Evolutionary conservation across 2,329 filamentous ascomycete genomes (phyloP).

Genomic region (Celoporthe dispersa): DNA sequence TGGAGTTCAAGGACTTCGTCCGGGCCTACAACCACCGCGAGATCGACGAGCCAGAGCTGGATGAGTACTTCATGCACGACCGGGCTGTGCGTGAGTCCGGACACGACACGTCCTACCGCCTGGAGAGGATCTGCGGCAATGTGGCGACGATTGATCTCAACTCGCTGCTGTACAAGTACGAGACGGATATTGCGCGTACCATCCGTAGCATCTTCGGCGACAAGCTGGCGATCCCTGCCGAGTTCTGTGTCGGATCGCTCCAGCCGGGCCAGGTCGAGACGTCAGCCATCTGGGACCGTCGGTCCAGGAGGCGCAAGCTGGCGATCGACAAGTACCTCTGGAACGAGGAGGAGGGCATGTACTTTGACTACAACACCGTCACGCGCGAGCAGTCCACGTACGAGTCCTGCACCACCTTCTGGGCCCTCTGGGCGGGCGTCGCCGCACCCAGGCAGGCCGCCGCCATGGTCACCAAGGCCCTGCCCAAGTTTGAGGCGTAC

Average conservation of each 20-base stretch:
- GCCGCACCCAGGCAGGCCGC: conserved; percentile 86
- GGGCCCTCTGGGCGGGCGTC: conserved; percentile 95
- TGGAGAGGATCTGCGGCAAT: conserved; percentile 86
- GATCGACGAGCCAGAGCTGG: conserved; percentile 83
- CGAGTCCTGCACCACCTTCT: conserved; percentile 92
- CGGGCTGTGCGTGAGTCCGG: conserved; percentile 94
- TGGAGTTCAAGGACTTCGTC: conserved; percentile 85
- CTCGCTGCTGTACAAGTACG: conserved; percentile 94
- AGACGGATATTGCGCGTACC: conserved; percentile 85
- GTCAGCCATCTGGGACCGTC: conserved; percentile 88
- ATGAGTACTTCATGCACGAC: conserved; percentile 95
- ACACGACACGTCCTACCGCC: conserved; percentile 92
- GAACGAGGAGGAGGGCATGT: conserved; percentile 92
- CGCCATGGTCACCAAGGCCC: conserved; percentile 75
- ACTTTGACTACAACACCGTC: conserved; percentile 93
- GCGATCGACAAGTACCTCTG: conserved; percentile 93
- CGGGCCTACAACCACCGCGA: conserved; percentile 80
- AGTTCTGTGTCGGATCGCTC: conserved; percentile 75
- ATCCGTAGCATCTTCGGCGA: conserved; percentile 87
- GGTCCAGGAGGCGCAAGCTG: conserved; percentile 80
- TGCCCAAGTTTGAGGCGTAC: conserved; percentile 86
- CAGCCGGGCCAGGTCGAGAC: conserved; percentile 74
- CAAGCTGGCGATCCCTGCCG: conserved; percentile 77
- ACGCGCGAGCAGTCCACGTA: conserved; percentile 81
- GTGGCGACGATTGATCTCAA: conserved; percentile 95